These are phyloP conservation scores for Chytriomyces hyalinus DNA, from an alignment of 192 early-diverging fungal genomes.

Conservation along the genomic window DNA sequence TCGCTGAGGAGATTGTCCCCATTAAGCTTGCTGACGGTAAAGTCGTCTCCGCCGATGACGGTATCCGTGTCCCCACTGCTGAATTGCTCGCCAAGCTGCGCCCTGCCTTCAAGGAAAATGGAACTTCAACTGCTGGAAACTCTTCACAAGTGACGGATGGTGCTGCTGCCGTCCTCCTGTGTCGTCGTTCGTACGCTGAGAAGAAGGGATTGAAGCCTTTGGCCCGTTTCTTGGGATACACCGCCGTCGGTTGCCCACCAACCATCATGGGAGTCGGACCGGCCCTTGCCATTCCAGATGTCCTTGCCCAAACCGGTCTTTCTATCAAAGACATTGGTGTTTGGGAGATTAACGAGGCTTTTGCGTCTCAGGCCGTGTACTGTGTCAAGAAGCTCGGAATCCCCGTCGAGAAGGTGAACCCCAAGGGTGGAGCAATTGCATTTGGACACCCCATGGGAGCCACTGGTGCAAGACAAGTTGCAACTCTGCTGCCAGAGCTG, in stretches of 20 bases:
- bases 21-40: constrained; percentile 84
- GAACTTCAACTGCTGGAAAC: constrained; percentile 91
- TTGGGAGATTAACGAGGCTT: constrained; percentile 96
- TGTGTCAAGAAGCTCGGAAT: constrained; percentile 87
- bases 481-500: constrained; percentile 92
- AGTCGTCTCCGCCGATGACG: constrained; percentile 86
- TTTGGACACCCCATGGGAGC: constrained; percentile 87
- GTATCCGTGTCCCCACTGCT: constrained; percentile 83
- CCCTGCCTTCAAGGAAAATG: constrained; percentile 86
- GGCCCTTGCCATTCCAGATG: constrained; percentile 90
- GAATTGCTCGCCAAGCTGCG: constrained; percentile 84
- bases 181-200: constrained; percentile 90
- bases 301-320: constrained; percentile 80
- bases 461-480: constrained; percentile 96
- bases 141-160: constrained; percentile 98
- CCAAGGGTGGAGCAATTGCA: constrained; percentile 97
- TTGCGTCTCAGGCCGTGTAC: constrained; percentile 96
- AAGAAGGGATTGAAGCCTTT: constrained; percentile 83
- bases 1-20: constrained; percentile 90
- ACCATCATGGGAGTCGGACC: constrained; percentile 97
- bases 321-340: constrained; percentile 80
- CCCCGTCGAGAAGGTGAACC: constrained; percentile 91
- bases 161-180: constrained; percentile 91
- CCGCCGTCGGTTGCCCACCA: constrained; percentile 90
- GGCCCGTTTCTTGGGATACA: constrained; percentile 86